Evolutionary conservation across 2,329 filamentous ascomycete genomes (phyloP).

Genomic region (Claviceps cyperi): DNA sequence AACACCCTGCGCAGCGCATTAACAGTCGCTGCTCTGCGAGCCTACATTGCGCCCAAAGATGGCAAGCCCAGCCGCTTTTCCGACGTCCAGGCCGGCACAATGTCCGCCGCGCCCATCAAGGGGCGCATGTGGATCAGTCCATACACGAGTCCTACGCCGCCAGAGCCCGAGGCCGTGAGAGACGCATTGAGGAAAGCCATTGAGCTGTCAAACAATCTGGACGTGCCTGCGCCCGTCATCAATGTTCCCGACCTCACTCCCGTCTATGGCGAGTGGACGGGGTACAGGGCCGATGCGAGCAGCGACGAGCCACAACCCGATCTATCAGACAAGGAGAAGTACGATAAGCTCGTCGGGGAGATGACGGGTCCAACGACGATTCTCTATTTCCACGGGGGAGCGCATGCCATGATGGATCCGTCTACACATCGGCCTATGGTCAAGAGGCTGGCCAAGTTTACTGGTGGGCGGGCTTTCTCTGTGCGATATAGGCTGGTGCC

Average conservation of each 20-base stretch:
- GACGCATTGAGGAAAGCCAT: slow-evolving; percentile 45
- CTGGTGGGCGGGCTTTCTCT: slow-evolving; percentile 53
- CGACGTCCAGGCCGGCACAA: slow-evolving; percentile 47
- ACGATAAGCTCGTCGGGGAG: slow-evolving; percentile 52
- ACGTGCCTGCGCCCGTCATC: slow-evolving; percentile 6
- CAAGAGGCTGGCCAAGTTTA: slow-evolving; percentile 49
- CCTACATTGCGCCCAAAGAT: slow-evolving; percentile 32
- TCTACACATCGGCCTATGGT: slow-evolving; percentile 45
- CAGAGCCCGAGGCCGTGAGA: slow-evolving; percentile 35
- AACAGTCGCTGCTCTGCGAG: slow-evolving; percentile 56
- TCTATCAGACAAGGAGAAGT: slow-evolving; percentile 50
- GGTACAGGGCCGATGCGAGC: slow-evolving; percentile 43
- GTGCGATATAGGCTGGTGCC: slow-evolving; percentile 65
- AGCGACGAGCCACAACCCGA: slow-evolving; percentile 34
- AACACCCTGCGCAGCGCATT: slow-evolving; percentile 67
- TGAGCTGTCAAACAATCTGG: slow-evolving; percentile 10
- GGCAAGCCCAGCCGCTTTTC: slow-evolving; percentile 36
- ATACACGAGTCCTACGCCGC: slow-evolving; percentile 46
- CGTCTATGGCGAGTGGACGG: slow-evolving; percentile 64
- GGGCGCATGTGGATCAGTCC: slow-evolving; percentile 72
- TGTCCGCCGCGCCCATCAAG: slow-evolving; percentile 53
- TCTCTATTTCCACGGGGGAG: slow-evolving; percentile 65
- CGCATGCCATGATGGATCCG: slow-evolving; percentile 60
- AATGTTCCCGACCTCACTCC: slow-evolving; percentile 36
- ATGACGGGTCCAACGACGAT: slow-evolving; percentile 47